phyloP scores from a whole-genome alignment of 2,329 filamentous ascomycete species.

The Ascochyta viciae-villosae region DNA sequence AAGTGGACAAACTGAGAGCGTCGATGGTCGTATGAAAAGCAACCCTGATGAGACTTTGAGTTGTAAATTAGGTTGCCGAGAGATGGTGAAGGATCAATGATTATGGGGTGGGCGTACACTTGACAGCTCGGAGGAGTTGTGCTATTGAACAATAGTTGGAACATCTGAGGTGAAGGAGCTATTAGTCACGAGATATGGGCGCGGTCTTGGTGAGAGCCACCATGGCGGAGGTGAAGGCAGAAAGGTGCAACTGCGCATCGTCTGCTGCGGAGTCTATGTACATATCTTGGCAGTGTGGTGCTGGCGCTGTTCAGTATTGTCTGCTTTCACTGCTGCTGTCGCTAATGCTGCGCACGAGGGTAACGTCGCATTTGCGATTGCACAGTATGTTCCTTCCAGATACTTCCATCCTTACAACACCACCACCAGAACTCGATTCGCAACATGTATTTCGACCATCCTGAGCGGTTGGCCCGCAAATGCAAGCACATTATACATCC shows the following conservation, averaged over 20 bases:
- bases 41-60: background rate
- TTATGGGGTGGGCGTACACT: background rate
- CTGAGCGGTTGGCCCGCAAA: slow-evolving; percentile 21
- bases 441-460: slow-evolving; percentile 21
- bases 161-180: slow-evolving; percentile 23
- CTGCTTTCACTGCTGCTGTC: slow-evolving; percentile 3
- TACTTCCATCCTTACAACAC: background rate
- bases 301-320: background rate
- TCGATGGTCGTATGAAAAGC: no score
- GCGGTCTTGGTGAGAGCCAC: background rate
- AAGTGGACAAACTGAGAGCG: background rate
- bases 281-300: background rate
- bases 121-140: background rate
- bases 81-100: no score
- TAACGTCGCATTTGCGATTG: background rate
- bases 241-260: background rate
- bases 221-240: slow-evolving; percentile 19
- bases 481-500: slow-evolving; percentile 36
- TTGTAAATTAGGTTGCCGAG: background rate
- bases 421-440: background rate
- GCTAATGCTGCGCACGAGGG: background rate
- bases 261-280: background rate
- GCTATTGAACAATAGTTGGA: background rate
- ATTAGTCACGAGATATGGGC: background rate
- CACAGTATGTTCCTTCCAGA: background rate